A percentile compares a stretch with the other conserved stretches of the same genome.
Evolutionary conservation across 2,329 filamentous ascomycete genomes (phyloP).

Genomic region (Aureobasidium sp.): DNA sequence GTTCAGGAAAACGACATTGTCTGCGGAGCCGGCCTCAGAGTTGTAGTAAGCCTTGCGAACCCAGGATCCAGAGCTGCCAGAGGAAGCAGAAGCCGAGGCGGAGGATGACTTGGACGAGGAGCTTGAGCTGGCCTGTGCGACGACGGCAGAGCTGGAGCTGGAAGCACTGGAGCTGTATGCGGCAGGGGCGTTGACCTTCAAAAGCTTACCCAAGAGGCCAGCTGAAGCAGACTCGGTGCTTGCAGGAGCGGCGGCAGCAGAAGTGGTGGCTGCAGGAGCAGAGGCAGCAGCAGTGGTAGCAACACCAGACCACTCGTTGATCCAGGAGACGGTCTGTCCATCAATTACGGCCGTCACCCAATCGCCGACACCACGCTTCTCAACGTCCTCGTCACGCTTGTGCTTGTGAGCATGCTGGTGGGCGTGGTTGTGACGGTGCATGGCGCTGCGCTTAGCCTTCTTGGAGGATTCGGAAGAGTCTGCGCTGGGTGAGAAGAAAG

Average conservation of each 20-base stretch:
- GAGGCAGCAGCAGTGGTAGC: conserved; percentile 21
- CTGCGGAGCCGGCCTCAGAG: conserved; percentile 32
- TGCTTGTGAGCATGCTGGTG: conserved; percentile 40
- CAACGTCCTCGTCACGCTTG: conserved; percentile 35
- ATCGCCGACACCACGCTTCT: conserved; percentile 46
- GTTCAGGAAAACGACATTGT: conserved; percentile 54
- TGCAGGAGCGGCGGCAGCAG: conserved; percentile 17
- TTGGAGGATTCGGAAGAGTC: conserved; percentile 31
- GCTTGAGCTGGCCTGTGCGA: conserved; percentile 16
- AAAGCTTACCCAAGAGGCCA: conserved; percentile 11
- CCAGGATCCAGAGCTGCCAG: conserved; percentile 26
- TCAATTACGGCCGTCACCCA: conserved; percentile 53
- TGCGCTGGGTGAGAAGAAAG: conserved; percentile 54
- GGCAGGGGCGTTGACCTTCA: conserved; percentile 5
- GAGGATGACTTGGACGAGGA: conserved; percentile 17
- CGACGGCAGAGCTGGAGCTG: conserved; percentile 15
- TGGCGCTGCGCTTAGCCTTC: conserved; percentile 27
- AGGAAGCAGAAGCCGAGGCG: conserved; percentile 17
- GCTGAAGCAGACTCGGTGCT: conserved; percentile 20
- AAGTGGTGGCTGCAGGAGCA: conserved; percentile 16
- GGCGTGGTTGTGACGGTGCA: conserved; percentile 29
- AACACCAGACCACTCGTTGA: conserved; percentile 47
- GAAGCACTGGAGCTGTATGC: conserved; percentile 2
- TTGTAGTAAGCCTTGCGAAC: conserved; percentile 32
- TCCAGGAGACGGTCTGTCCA: conserved; percentile 52